Evolutionary conservation across 352 stramenopile species (phyloP), one percentile per base, ranked within the genome.

Genomic region (Globisporangium polare): DNA sequence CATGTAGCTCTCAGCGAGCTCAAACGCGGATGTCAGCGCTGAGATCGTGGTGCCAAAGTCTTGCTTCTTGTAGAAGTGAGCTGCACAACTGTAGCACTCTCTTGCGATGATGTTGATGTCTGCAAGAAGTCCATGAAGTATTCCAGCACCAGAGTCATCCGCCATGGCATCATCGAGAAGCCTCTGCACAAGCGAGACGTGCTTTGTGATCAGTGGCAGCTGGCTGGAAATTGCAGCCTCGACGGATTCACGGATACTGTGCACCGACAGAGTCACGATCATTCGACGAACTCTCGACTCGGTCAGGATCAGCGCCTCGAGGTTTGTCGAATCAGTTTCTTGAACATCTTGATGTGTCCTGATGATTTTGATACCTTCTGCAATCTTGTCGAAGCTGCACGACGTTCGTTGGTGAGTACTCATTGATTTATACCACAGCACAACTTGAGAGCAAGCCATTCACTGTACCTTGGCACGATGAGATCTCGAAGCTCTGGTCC

Each of bases 21-120:
- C 69, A 24, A 92, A 88, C 12, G 73, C 62, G n/a, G 66, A 65
- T 7, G 67, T 69, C 29, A 92, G 56, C 42, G 70, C 67, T 37
- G 59, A 69, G 37, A 80, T 70, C 20, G 78, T 87, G 9, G 69
- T 67, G 35, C 62, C 63, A 37, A 74, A 72, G 18, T 77, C 70
- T 9, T 73, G 62, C 24, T 51, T 60, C 58, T 89, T 86, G 63
- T 83, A 92, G 39, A 74, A 85, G 12, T 54, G 57, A 29, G 65
- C 71, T 0, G 77, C 80, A 54, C 73, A 88, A 20, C 53, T 69
- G 56, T 90, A 92, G 61, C 78, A 77, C 54, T 92, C 82, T 46
- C 80, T 69, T 51, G 77, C 76, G 62, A 92, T 75, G 15, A 59
- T 66, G 26, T 87, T 84, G n/a, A 92, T 51, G 51, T 92, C 82